phyloP scores from a whole-genome alignment of 352 stramenopile species.

The Phytophthora lateralis region DNA sequence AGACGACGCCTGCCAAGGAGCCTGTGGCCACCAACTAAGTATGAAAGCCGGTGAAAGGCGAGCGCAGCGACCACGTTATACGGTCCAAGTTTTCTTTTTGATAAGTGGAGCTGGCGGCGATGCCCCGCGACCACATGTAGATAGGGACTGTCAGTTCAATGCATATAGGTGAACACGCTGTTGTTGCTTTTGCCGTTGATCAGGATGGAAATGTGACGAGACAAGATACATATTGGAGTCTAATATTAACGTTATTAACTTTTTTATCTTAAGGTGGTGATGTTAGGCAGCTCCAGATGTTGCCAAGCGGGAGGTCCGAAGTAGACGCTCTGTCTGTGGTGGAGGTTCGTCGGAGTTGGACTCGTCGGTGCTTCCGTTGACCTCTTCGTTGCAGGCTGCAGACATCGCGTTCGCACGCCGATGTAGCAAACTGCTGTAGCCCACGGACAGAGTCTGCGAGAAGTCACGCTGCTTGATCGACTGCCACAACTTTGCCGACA shows the following conservation, averaged over 20 bases:
- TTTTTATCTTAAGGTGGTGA: too few relatives aligned
- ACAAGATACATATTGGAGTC: neutral
- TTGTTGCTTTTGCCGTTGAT: too few relatives aligned
- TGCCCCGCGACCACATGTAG: constrained; percentile 20
- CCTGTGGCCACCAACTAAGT: constrained; percentile 32
- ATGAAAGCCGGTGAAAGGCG: constrained; percentile 26
- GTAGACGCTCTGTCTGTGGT: constrained; percentile 18
- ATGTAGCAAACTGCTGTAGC: constrained; percentile 20
- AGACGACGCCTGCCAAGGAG: constrained; percentile 16
- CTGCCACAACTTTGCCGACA: constrained; percentile 34
- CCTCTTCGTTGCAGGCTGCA: constrained; percentile 1
- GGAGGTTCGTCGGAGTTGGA: constrained; percentile 20
- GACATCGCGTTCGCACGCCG: constrained; percentile 10
- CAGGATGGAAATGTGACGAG: constrained; percentile 18
- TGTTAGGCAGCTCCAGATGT: constrained; percentile 21
- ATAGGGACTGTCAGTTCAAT: constrained; percentile 31
- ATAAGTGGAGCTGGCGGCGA: constrained; percentile 6
- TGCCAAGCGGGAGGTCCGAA: constrained; percentile 19
- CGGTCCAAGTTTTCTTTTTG: constrained; percentile 24
- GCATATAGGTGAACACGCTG: constrained; percentile 26
- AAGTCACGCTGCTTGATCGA: constrained; percentile 32
- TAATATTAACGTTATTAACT: neutral
- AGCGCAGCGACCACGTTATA: constrained; percentile 15
- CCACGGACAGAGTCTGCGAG: constrained; percentile 18
- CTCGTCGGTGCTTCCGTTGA: constrained; percentile 23